Evolutionary conservation across 1,284 basidiomycete genomes (phyloP).

Genomic region (Agaricales sp.): DNA sequence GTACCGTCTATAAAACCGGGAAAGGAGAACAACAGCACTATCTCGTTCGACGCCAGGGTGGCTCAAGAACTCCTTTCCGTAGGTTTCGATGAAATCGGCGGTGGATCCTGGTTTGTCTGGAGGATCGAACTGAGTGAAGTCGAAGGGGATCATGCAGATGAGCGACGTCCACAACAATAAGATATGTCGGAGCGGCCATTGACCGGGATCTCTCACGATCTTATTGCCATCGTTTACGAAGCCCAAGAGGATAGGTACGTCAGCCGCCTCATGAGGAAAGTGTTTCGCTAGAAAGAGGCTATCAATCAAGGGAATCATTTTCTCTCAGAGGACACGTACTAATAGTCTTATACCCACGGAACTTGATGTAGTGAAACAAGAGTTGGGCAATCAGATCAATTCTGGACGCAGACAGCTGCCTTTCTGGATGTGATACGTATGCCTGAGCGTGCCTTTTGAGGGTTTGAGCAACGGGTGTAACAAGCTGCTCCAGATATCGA

Average conservation of each 20-base stretch:
- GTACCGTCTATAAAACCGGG: conserved; percentile 71
- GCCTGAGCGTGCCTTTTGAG: conserved; percentile 50
- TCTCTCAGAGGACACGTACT: conserved; percentile 41
- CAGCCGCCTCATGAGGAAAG: conserved; percentile 84
- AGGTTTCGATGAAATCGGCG: conserved; percentile 41
- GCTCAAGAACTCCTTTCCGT: conserved; percentile 52
- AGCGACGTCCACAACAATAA: conserved; percentile 90
- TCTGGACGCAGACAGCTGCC: conserved; percentile 27
- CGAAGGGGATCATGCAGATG: conserved; percentile 91
- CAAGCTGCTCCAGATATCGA: conserved; percentile 81
- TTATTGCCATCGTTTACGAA: conserved; percentile 49
- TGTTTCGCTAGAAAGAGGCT: conserved; percentile 56
- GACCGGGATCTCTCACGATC: conserved; percentile 28
- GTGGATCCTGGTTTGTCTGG: conserved; percentile 35
- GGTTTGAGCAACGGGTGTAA: conserved; percentile 66
- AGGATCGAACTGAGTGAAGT: conserved; percentile 77
- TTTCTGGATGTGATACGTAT: conserved; percentile 25
- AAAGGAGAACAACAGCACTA: conserved; percentile 62
- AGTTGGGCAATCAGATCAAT: conserved; percentile 51
- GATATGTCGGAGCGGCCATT: conserved; percentile 82
- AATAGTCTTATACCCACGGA: conserved; percentile 87
- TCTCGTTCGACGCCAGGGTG: conserved; percentile 77
- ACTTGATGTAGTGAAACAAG: conserved; percentile 82
- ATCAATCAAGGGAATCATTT: conserved; percentile 10
- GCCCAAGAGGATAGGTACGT: conserved; percentile 67